Conservation (phyloP, 1,139 yeast species). For the Saccharomyces hybrid region DNA sequence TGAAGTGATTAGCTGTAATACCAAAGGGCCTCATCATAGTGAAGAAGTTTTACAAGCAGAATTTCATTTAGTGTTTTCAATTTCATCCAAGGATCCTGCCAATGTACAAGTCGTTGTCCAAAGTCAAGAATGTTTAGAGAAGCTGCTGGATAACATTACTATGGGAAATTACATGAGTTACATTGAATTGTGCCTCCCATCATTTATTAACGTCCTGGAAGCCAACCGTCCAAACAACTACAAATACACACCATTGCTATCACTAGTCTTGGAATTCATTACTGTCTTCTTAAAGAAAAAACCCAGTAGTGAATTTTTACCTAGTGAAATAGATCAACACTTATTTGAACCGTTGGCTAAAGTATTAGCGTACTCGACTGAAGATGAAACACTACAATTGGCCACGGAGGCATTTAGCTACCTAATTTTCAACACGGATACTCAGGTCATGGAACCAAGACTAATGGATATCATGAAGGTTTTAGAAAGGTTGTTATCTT, state of each 20-base stretch:
- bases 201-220: constrained; percentile 24
- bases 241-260: constrained; percentile 50
- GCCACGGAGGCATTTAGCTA: constrained; percentile 70
- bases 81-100: constrained; percentile 69
- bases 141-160: constrained; percentile 45
- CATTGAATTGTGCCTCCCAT: constrained; percentile 26
- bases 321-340: constrained; percentile 42
- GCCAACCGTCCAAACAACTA: constrained; percentile 16
- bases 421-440: constrained; percentile 45
- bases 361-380: constrained; percentile 50
- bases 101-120: constrained; percentile 57
- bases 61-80: constrained; percentile 50
- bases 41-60: constrained; percentile 35
- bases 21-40: constrained; percentile 3
- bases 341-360: constrained; percentile 42
- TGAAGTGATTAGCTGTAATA: constrained; percentile 40
- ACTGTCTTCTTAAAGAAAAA: constrained; percentile 33
- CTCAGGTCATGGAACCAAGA: constrained; percentile 37
- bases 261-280: constrained; percentile 63
- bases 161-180: constrained; percentile 40
- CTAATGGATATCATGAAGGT: constrained; percentile 49
- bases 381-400: constrained; percentile 71
- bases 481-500: constrained; percentile 64
- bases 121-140: constrained; percentile 56
- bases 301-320: constrained; percentile 23